Base-by-base conservation (phyloP, 2,329 filamentous ascomycete genomes). In the Fusarium illudens region DNA sequence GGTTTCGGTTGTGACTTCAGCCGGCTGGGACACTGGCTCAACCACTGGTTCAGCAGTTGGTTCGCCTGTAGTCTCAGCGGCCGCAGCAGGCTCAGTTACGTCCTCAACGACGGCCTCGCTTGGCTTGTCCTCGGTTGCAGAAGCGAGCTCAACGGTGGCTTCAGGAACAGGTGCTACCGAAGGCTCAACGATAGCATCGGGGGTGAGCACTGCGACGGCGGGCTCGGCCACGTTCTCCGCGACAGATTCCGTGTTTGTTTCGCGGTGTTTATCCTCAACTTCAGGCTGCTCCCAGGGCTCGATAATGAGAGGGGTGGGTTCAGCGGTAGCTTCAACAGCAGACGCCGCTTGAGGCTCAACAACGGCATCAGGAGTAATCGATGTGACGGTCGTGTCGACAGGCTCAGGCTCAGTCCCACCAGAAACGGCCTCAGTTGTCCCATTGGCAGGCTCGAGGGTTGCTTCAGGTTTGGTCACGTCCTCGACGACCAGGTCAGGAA, bases 11-110 rank as follows among this genome's bases (percentile, higher is more conserved):
- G 29, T 33, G 20, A 12, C 30, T 49, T 56, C 53, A 15, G 57
- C 34, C 19, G 60, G 55, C 48, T 70, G 56, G 20, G 29, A 8
- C 5, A 17, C 34, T 19, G 34, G 13, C 27, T 71, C 60, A 32
- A 20, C 15, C 32, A 30, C 36, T 25, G 58, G 46, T 12, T 57
- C 42, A 6, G 44, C 34, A 34, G 60, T 25, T 7, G 32, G 29
- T 17, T 65, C 65, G 4, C 22, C 11, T 6, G 19, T 1, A 6
- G 20, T 29, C 9, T 51, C 25, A 6, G 4, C n/a, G 20, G 13
- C 19, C 3, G 30, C 27, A 48, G 17, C 5, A 20, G 52, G 15
- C 29, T 44, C 10, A 19, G 42, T 19, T 6, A 27, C 27, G 19
- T 57, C 29, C 33, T 48, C 25, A 10, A 54, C 15, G 12, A 19